These are phyloP conservation scores for Botrytis porri DNA, from an alignment of 2,329 filamentous ascomycete genomes.

Conservation along the genomic window DNA sequence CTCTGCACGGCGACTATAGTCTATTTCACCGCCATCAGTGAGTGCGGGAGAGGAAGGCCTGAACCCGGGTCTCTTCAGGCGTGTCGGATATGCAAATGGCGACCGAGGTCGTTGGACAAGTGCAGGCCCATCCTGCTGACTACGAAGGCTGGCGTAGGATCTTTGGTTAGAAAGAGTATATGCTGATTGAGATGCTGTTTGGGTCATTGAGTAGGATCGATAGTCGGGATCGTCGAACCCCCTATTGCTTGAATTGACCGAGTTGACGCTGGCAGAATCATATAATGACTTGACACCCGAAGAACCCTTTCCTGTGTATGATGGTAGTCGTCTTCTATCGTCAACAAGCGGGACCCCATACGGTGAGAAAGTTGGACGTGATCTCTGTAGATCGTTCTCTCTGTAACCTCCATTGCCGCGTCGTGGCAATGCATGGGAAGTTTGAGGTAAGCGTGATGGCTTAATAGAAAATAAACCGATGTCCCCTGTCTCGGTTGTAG, in stretches of 20 bases:
- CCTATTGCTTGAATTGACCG: slow-evolving; percentile 39
- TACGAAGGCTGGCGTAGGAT: slow-evolving; percentile 49
- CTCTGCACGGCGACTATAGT: slow-evolving; percentile 38
- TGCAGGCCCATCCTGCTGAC: slow-evolving; percentile 42
- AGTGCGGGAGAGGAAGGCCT: slow-evolving; percentile 38
- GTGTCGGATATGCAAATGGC: slow-evolving; percentile 57
- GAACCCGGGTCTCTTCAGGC: slow-evolving; percentile 52
- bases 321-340: slow-evolving; percentile 47
- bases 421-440: slow-evolving; percentile 28
- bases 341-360: slow-evolving; percentile 39
- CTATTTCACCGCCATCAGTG: slow-evolving; percentile 36
- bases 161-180: slow-evolving; percentile 46
- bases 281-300: slow-evolving; percentile 58
- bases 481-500: slow-evolving; percentile 63
- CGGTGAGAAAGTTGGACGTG: slow-evolving; percentile 28
- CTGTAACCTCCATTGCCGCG: slow-evolving; percentile 24
- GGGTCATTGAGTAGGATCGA: slow-evolving; percentile 54
- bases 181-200: slow-evolving; percentile 41
- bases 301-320: slow-evolving; percentile 46
- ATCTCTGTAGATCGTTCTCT: slow-evolving; percentile 26
- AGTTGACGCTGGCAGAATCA: slow-evolving; percentile 49
- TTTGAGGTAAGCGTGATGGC: slow-evolving; percentile 38
- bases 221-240: slow-evolving; percentile 45
- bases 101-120: slow-evolving; percentile 53
- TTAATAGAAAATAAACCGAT: slow-evolving; percentile 59